Conservation (phyloP, 805 yeast genomes). For the Yamadazyma olivae region DNA sequence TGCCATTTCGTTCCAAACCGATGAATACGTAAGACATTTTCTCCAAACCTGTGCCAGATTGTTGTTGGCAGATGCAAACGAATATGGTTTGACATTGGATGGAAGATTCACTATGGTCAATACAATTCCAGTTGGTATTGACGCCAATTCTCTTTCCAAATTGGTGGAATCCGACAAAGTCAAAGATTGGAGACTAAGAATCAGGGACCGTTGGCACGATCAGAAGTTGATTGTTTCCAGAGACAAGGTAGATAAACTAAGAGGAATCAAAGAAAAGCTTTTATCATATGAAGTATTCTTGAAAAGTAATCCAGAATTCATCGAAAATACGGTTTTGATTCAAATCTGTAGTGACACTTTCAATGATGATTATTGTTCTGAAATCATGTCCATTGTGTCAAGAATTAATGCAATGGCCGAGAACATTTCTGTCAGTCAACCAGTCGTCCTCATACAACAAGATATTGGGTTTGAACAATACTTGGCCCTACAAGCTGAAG, state of each 20-base stretch:
- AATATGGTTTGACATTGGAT: constrained; percentile 55
- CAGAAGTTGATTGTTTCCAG: constrained; percentile 77
- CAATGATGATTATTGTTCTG: constrained; percentile 65
- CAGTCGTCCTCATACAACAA: constrained; percentile 83
- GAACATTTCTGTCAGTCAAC: constrained; percentile 70
- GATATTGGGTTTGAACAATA: constrained; percentile 90
- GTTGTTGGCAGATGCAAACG: constrained; percentile 76
- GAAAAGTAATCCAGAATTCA: constrained; percentile 64
- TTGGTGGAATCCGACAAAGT: constrained; percentile 51
- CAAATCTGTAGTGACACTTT: constrained; percentile 67
- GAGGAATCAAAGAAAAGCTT: constrained; percentile 87
- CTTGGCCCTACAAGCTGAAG: constrained; percentile 79
- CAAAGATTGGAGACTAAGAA: constrained; percentile 60
- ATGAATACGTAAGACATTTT: constrained; percentile 92
- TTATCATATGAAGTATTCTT: constrained; percentile 83
- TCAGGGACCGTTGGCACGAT: constrained; percentile 74
- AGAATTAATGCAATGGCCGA: constrained; percentile 77
- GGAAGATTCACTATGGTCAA: constrained; percentile 56
- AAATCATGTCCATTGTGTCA: constrained; percentile 73
- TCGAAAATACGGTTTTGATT: constrained; percentile 68
- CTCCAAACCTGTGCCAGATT: constrained; percentile 84
- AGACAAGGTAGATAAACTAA: constrained; percentile 81
- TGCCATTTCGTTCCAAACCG: constrained; percentile 83
- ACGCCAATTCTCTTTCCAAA: constrained; percentile 53
- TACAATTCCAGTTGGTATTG: constrained; percentile 76